phyloP scores from a whole-genome alignment of 116 monocot species.

The Dioscorea cayenensis region DNA sequence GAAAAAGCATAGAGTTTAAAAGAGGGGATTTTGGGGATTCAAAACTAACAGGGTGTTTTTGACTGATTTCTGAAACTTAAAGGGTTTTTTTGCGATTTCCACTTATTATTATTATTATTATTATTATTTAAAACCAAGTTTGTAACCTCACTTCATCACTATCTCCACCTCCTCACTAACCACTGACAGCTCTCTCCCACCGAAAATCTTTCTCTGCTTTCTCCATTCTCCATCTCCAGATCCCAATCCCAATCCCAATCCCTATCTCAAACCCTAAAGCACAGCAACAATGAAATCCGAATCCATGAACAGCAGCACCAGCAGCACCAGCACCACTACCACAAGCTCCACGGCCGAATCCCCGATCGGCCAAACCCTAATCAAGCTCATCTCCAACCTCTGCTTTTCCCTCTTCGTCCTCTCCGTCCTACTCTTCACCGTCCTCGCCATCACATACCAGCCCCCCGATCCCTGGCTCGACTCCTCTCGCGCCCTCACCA shows the following conservation, averaged over 20 bases:
- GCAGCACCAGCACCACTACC: too few species aligned
- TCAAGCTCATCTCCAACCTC: slow-evolving; percentile 57
- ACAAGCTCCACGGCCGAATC: background rate
- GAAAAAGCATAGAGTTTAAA: too few species aligned
- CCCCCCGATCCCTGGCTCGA: slow-evolving; percentile 79
- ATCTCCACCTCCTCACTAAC: too few species aligned
- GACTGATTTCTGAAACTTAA: too few species aligned
- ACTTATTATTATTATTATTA: too few species aligned
- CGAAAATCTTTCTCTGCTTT: background rate
- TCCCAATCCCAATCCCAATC: background rate
- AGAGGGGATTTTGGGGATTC: too few species aligned
- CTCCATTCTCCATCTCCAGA: background rate
- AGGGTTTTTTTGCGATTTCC: too few species aligned
- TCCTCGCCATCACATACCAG: slow-evolving; percentile 81
- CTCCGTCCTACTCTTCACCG: slow-evolving; percentile 68
- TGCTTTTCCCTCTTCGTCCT: slow-evolving; percentile 77
- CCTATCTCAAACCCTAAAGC: background rate
- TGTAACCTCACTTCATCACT: too few species aligned
- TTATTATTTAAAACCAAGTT: too few species aligned
- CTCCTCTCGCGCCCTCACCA: slow-evolving; percentile 32
- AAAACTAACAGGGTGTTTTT: too few species aligned
- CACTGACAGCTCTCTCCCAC: background rate
- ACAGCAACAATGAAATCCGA: background rate
- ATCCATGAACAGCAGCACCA: background rate
- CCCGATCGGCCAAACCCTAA: slow-evolving; percentile 34